These are phyloP conservation scores for Pleoardoris graminearum DNA, from an alignment of 2,329 filamentous ascomycete species.

Conservation along the genomic window DNA sequence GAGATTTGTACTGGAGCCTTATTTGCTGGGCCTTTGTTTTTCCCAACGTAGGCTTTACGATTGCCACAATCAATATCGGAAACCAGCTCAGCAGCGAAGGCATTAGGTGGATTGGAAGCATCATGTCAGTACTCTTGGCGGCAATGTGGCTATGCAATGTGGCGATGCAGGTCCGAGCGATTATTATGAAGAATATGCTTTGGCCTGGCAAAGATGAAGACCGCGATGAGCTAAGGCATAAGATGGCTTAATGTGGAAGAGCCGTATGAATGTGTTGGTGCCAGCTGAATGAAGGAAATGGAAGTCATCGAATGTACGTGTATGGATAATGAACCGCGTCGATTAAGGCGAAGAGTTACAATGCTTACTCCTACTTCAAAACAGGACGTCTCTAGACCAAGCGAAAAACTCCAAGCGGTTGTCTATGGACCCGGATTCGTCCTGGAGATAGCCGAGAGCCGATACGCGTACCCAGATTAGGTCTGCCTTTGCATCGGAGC, in stretches of 20 bases:
- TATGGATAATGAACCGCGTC: too few relatives aligned
- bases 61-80: constrained; percentile 2
- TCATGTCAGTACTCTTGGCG: constrained; percentile 4
- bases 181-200: background rate
- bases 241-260: background rate
- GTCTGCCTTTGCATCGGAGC: too few relatives aligned
- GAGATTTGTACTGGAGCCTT: constrained; percentile 2
- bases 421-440: too few relatives aligned
- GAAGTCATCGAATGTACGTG: too few relatives aligned
- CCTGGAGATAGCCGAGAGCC: too few relatives aligned
- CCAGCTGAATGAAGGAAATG: background rate
- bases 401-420: too few relatives aligned
- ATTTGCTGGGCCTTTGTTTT: constrained; percentile 7
- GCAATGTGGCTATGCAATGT: constrained; percentile 5
- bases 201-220: constrained; percentile 10
- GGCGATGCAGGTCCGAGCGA: constrained; percentile 2
- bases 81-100: constrained; percentile 4
- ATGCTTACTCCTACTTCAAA: too few relatives aligned
- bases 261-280: background rate
- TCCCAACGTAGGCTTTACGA: background rate
- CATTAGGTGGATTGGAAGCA: constrained; percentile 1
- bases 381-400: too few relatives aligned
- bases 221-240: constrained; percentile 5
- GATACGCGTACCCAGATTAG: too few relatives aligned
- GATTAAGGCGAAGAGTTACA: too few relatives aligned